phyloP scores from a whole-genome alignment of 2,329 filamentous ascomycete genomes.

The Daldinia sp. region DNA sequence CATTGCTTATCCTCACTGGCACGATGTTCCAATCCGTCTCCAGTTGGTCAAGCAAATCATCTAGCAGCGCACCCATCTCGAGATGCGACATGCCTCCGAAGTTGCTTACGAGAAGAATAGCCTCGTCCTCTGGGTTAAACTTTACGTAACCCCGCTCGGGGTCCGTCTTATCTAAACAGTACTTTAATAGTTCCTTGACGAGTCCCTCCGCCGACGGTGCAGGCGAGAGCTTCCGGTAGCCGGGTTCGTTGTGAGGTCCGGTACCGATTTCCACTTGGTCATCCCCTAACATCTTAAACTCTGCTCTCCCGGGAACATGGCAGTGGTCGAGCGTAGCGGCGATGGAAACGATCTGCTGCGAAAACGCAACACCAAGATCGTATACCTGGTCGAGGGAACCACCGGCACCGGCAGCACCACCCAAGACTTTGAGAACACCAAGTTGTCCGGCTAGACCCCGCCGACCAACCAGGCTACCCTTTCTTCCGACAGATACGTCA shows the following conservation, averaged over 20 bases:
- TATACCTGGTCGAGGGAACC: conserved; percentile 60
- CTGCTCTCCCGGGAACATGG: conserved; percentile 62
- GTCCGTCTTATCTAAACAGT: conserved; percentile 67
- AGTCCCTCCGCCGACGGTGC: conserved; percentile 58
- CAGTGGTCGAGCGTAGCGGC: conserved; percentile 68
- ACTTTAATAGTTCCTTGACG: conserved; percentile 64
- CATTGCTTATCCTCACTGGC: conserved; percentile 65
- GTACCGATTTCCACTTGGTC: conserved; percentile 70
- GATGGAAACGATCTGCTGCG: conserved; percentile 63
- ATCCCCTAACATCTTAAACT: conserved; percentile 57
- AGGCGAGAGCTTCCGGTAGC: conserved; percentile 64
- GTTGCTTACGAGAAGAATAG: conserved; percentile 64
- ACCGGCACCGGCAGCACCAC: conserved; percentile 58
- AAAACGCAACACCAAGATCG: conserved; percentile 58
- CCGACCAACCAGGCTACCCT: conserved; percentile 65
- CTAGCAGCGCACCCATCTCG: conserved; percentile 62
- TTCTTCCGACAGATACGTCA: conserved; percentile 69
- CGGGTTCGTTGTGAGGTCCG: conserved; percentile 73
- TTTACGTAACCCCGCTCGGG: conserved; percentile 59
- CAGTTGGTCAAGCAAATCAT: conserved; percentile 62
- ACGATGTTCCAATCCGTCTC: conserved; percentile 56
- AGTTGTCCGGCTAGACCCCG: conserved; percentile 70
- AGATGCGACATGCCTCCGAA: conserved; percentile 66
- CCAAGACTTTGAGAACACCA: conserved; percentile 65
- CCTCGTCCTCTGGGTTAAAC: conserved; percentile 58